Percentiles rank a stretch among this genome's conserved stretches.
Conservation (phyloP, 768 basidiomycete species). For the Rhizopogon salebrosus region DNA sequence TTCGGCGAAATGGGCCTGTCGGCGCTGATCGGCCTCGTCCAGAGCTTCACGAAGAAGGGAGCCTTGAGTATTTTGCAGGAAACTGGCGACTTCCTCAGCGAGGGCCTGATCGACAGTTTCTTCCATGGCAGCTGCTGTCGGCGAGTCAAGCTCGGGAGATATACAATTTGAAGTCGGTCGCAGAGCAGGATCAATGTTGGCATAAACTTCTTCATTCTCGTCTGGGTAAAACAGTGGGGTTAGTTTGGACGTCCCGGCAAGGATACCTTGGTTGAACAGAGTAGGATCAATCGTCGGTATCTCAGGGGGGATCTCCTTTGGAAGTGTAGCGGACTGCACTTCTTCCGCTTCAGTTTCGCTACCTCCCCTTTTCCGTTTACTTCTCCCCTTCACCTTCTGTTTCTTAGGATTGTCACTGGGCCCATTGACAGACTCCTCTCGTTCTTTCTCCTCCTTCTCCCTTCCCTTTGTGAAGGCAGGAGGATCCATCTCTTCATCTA, state of each 20-base stretch:
- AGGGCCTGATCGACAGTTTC: slow-evolving; percentile 58
- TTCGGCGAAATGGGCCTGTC: slow-evolving; percentile 44
- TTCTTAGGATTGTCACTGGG: slow-evolving; percentile 22
- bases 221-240: slow-evolving; percentile 41
- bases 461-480: slow-evolving; percentile 80
- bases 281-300: slow-evolving; percentile 45
- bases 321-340: slow-evolving; percentile 6
- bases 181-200: slow-evolving; percentile 56
- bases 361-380: slow-evolving; percentile 37
- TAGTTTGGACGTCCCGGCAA: slow-evolving; percentile 44
- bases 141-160: slow-evolving; percentile 8
- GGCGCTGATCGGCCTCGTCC: slow-evolving; percentile 60
- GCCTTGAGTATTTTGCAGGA: slow-evolving; percentile 59
- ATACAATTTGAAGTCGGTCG: slow-evolving; percentile 22
- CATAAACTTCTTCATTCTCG: slow-evolving; percentile 31
- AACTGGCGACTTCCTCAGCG: slow-evolving; percentile 64
- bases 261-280: slow-evolving; percentile 63
- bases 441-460: slow-evolving; percentile 61
- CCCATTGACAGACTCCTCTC: slow-evolving; percentile 32
- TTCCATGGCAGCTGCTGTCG: slow-evolving; percentile 38
- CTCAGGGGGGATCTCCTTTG: slow-evolving; percentile 15
- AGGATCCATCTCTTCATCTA: slow-evolving; percentile 89
- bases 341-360: slow-evolving; percentile 30
- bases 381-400: slow-evolving; percentile 23
- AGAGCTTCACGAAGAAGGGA: slow-evolving; percentile 55